Base-by-base conservation (phyloP, 1,139 yeast species). In the Pichiaceae sp. region DNA sequence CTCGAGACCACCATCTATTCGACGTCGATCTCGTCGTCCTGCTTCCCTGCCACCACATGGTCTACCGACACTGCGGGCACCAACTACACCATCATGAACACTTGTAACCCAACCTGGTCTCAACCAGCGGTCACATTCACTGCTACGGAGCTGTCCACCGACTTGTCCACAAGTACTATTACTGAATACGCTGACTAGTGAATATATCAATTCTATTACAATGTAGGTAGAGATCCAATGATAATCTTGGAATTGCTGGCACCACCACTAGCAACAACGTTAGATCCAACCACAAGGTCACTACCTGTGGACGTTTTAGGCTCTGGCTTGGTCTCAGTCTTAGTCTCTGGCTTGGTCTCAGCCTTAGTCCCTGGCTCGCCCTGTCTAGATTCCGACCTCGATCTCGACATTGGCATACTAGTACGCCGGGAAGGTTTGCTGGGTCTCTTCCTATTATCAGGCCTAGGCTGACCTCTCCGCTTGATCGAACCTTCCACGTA, bases 401-500 rank as follows among this genome's bases (percentile, higher is more conserved):
- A n/a, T n/a, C n/a, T n/a, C n/a, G n/a, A n/a, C n/a, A n/a, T n/a
- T n/a, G n/a, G n/a, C n/a, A n/a, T n/a, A n/a, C n/a, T n/a, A n/a
- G n/a, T n/a, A n/a, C n/a, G n/a, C n/a, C n/a, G n/a, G n/a, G n/a
- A n/a, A n/a, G n/a, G n/a, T n/a, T n/a, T n/a, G n/a, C n/a, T n/a
- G n/a, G n/a, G n/a, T n/a, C n/a, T n/a, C n/a, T n/a, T n/a, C n/a
- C n/a, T n/a, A n/a, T n/a, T n/a, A n/a, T n/a, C n/a, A n/a, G n/a
- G n/a, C n/a, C n/a, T n/a, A n/a, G n/a, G n/a, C n/a, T n/a, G n/a
- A n/a, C 25, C 25, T 12, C 25, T 21, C 11, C 25, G 25, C 25
- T 21, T 21, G 25, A 21, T 12, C 25, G 8, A 12, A 21, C n/a
- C n/a, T n/a, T n/a, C n/a, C n/a, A n/a, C n/a, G 43, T 93, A 65